Conservation (phyloP, 1,284 basidiomycete species). For the Kwoniella shivajii region DNA sequence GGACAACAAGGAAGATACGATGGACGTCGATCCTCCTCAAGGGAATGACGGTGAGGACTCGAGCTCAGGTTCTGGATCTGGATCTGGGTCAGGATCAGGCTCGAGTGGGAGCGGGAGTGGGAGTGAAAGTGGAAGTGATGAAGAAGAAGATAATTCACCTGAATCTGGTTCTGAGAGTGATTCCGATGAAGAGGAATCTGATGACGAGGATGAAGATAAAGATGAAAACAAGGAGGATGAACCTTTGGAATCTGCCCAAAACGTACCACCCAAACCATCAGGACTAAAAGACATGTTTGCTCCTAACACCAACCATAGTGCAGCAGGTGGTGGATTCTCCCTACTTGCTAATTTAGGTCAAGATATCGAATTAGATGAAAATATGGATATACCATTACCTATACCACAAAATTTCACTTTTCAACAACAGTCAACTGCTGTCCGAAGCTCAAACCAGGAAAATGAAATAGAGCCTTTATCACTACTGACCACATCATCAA, state of each 20-base stretch:
- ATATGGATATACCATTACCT: constrained; percentile 42
- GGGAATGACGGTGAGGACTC: constrained; percentile 15
- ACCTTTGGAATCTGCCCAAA: neutral
- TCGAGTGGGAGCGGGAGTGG: constrained; percentile 7
- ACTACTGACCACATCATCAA: constrained; percentile 17
- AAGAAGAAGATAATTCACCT: constrained; percentile 20
- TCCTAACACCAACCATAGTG: constrained; percentile 10
- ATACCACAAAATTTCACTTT: constrained; percentile 8
- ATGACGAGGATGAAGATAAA: constrained; percentile 10
- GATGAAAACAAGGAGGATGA: neutral
- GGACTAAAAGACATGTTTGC: constrained; percentile 47
- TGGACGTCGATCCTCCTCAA: constrained; percentile 17
- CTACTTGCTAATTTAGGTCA: constrained; percentile 40
- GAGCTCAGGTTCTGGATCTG: constrained; percentile 7
- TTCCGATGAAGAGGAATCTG: constrained; percentile 16
- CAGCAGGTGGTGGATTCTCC: constrained; percentile 35
- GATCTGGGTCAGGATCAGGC: constrained; percentile 13
- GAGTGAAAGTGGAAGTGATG: constrained; percentile 11
- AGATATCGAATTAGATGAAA: constrained; percentile 51
- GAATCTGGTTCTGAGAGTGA: constrained; percentile 12
- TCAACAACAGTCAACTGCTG: constrained; percentile 6
- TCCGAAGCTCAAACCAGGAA: neutral
- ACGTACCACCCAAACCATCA: neutral
- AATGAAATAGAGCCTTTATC: constrained; percentile 22
- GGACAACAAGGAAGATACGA: constrained; percentile 8